Conservation (phyloP, 805 yeast genomes). For the Candida taoyuanica region DNA sequence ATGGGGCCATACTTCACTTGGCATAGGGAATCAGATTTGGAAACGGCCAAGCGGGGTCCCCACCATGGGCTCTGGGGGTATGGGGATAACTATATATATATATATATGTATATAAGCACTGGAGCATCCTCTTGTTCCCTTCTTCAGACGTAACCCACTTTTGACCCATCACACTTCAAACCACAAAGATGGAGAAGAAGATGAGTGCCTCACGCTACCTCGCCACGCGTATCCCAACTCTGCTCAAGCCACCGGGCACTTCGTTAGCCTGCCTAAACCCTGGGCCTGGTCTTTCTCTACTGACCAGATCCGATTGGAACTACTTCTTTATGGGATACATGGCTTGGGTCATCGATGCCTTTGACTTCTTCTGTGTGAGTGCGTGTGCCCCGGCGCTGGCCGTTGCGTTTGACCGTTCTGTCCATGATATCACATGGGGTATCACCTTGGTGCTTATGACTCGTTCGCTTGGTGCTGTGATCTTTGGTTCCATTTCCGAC, state of each 20-base stretch:
- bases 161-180: neutral
- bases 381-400: slow-evolving; percentile 51
- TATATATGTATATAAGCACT: too few species aligned
- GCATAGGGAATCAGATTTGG: too few species aligned
- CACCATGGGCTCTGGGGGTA: too few species aligned
- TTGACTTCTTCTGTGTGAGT: slow-evolving; percentile 64
- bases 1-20: too few species aligned
- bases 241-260: slow-evolving; percentile 26
- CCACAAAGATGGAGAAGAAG: too few species aligned
- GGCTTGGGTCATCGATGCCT: slow-evolving; percentile 72
- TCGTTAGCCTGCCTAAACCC: slow-evolving; percentile 36
- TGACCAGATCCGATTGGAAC: slow-evolving; percentile 45
- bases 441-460: slow-evolving; percentile 68
- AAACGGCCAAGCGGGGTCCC: too few species aligned
- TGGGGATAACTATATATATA: neutral
- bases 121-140: too few species aligned
- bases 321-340: slow-evolving; percentile 54
- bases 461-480: slow-evolving; percentile 61
- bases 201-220: slow-evolving; percentile 15
- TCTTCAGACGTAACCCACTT: too few species aligned
- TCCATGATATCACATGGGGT: slow-evolving; percentile 63
- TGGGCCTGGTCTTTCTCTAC: slow-evolving; percentile 34
- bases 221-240: slow-evolving; percentile 26
- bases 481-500: slow-evolving; percentile 60
- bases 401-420: slow-evolving; percentile 36